Percentiles rank a stretch among this genome's conserved stretches.
phyloP scores from a whole-genome alignment of 352 stramenopile species.

The Discostella stelligera region DNA sequence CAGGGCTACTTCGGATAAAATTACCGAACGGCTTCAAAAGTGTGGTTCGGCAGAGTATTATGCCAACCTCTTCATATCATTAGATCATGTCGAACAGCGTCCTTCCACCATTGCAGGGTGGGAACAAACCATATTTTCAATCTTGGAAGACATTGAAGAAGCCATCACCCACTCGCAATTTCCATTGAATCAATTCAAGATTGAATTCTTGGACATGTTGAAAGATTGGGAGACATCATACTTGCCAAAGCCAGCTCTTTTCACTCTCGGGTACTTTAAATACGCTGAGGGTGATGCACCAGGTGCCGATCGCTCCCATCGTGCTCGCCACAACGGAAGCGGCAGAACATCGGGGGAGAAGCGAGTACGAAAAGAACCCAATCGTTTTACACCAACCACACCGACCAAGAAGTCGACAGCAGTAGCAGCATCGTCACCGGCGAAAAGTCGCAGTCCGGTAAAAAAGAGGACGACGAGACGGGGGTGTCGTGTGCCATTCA shows the following conservation, averaged over 20 bases:
- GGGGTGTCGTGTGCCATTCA: slow-evolving; percentile 11
- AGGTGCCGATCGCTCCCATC: not conserved
- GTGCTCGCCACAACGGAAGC: not conserved
- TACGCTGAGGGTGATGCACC: not conserved
- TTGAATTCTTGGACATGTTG: slow-evolving; percentile 14
- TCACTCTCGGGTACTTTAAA: slow-evolving; percentile 13
- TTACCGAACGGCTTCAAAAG: slow-evolving; percentile 10
- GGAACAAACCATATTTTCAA: slow-evolving; percentile 28
- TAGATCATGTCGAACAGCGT: not conserved
- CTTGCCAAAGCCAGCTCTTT: slow-evolving; percentile 8
- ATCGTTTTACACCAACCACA: not conserved
- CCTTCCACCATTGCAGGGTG: slow-evolving; percentile 8
- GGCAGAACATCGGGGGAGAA: not conserved
- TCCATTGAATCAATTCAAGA: slow-evolving; percentile 12
- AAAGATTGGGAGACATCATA: slow-evolving; percentile 10
- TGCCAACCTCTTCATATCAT: not conserved
- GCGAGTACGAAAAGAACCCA: not conserved
- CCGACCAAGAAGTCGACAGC: not conserved
- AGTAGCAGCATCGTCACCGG: not conserved
- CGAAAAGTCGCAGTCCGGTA: not conserved
- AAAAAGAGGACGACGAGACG: not conserved
- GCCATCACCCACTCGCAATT: slow-evolving; percentile 11
- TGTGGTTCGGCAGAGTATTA: not conserved
- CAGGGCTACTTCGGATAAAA: not conserved
- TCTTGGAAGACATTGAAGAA: slow-evolving; percentile 13